Base-by-base conservation (phyloP, 208 protist species). In the Zelonia costaricensis region DNA sequence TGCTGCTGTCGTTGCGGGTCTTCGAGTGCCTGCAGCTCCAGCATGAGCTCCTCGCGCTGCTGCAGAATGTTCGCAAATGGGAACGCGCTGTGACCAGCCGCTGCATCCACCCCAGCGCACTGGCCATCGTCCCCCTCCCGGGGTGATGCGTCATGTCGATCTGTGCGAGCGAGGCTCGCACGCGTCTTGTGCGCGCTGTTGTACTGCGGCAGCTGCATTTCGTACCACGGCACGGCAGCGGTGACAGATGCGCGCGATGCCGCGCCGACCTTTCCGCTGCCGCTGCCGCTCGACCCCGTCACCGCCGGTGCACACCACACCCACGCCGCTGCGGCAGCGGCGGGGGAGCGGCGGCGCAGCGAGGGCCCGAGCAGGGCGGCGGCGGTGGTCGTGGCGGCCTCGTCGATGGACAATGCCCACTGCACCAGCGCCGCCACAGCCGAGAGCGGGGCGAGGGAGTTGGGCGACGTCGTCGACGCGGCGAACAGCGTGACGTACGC, bases 401-500 rank as follows among this genome's bases (percentile, higher is more conserved):
- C 53, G 42, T 49, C 43, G 2, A 20, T 61, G 8, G 39, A 45
- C 16, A 23, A 58, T 9, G 66, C 66, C 66, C 57, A 65, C 35
- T 46, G 25, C 33, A 73, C 43, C 12, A 73, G 31, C 0, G 66
- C 43, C 4, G 33, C 30, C 7, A 73, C 52, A 7, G 66, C 57
- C 12, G 66, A 73, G 30, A 53, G 57, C 43, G 65, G 65, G 18
- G 57, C 57, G 9, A 66, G 35, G 6, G 48, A 47, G 22, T 23
- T 7, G 0, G 51, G 23, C 12, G 52, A 27, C 4, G 65, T 60
- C 28, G 43, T 60, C 13, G 66, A 54, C 16, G 58, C 23, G 28
- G 43, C 12, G 42, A 73, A 73, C 16, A 73, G 49, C n/a, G 66
- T 35, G 10, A 73, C 66, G 38, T 73, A 73, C 35, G 66, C 66